Evolutionary conservation across 2,329 filamentous ascomycete species (phyloP), one percentile per base, ranked within the genome.

Genomic region (Stachybotrys chartarum): DNA sequence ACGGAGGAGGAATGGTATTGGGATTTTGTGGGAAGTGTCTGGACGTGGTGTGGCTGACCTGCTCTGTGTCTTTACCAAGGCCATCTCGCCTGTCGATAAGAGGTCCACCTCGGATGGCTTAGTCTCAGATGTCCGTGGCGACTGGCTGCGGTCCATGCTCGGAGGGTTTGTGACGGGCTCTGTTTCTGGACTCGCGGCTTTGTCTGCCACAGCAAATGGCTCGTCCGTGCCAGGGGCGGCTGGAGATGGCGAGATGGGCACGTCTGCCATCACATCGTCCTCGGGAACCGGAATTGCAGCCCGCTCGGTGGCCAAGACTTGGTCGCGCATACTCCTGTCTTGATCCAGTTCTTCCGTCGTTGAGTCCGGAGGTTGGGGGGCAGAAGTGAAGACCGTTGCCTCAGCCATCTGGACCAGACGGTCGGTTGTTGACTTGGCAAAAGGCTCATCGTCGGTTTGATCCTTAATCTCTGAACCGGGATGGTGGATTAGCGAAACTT

Each of bases 1-100:
- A 52, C 94, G 87, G 0, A 97, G 77, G 11, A 99, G 80, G 58
- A 91, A 88, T 0, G 91, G 92, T 11, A 94, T 82, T 7, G 88
- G 85, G 0, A 86, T 92, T 61, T 86, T 88, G 56, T 79, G 77
- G 1, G 64, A 65, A 2, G 69, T 65, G n/a, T 60, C 50, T 5
- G 59, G 54, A 11, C 57, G 63, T 2, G 71, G 69, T 3, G 72
- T 70, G 2, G 59, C 61, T n/a, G 72, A 73, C 57, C 67, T 64
- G 50, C 69, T 72, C 11, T 54, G 51, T 1, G 53, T 57, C 11
- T 67, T 66, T 6, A 60, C 64, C 12, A 68, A 65, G 3, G 66
- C 65, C 32, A 71, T 67, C n/a, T 73, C 70, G 1, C 66, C 62
- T 5, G 73, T 72, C 6, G 71, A 71, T 4, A 69, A 65, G 1